Base-by-base conservation (phyloP, 1,284 basidiomycete species). In the Apiotrichum gracile region DNA sequence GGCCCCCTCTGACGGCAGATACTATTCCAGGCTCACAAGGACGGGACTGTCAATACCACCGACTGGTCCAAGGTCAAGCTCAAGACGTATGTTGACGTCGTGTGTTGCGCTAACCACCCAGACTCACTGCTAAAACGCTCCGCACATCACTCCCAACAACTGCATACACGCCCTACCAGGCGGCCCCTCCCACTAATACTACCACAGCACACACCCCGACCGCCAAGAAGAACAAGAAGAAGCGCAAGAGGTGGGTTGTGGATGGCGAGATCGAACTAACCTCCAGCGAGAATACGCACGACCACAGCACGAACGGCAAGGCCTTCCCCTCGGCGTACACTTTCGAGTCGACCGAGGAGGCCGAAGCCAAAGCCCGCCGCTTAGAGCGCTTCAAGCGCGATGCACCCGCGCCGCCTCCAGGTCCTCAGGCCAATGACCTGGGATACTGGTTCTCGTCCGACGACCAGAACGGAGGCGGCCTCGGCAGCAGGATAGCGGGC, bases 31-130 rank as follows among this genome's bases (percentile, higher is more conserved):
- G 74, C 75, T 6, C 73, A 74, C 41, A 62, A 63, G 19, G 61
- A 74, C 54, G 67, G 69, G 10, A 65, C 68, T 0, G 65, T 76
- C 27, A 59, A 71, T 21, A 64, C 71, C 2, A 75, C 71, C 5
- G 70, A 76, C 57, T 76, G 75, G 75, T 43, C 62, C 16, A 67
- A 64, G 22, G 63, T 76, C 17, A 63, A 75, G 49, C 60, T 76
- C 24, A 51, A 69, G 46, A 56, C 71, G 75, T 75, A 51, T 42
- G 49, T 44, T n/a, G n/a, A n/a, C 4, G 10, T 5, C 4, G 31
- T 12, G 9, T 44, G 37, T 24, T 7, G 10, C 19, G 3, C 22
- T 52, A 33, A 26, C 38, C 31, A 17, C 42, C 0, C 46, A 72
- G 70, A 12, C 55, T 73, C 27, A 63, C 67, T 44, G 57, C 63